phyloP scores from a whole-genome alignment of 148 eudicot genomes.

The Rhododendron molle region DNA sequence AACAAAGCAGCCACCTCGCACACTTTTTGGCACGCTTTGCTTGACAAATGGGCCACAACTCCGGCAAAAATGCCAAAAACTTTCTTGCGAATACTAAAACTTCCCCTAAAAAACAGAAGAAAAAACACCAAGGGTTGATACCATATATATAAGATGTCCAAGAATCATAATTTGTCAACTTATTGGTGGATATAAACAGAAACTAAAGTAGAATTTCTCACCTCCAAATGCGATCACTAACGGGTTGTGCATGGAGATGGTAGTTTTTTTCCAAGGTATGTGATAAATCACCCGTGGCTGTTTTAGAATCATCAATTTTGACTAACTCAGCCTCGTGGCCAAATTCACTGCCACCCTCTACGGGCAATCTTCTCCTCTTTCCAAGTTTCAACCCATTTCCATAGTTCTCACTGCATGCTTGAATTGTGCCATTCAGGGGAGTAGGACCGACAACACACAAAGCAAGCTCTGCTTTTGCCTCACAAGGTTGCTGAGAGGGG shows the following conservation, averaged over 20 bases:
- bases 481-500: constrained; percentile 1
- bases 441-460: neutral
- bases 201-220: constrained; percentile 16
- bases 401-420: neutral
- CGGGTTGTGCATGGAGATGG: constrained; percentile 33
- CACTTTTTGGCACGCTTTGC: constrained; percentile 43
- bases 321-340: neutral
- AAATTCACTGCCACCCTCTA: constrained; percentile 1
- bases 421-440: neutral
- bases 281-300: constrained; percentile 7
- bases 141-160: neutral
- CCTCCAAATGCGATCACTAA: constrained; percentile 48
- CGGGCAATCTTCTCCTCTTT: neutral
- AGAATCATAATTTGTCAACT: neutral
- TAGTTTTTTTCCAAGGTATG: neutral
- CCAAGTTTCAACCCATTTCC: neutral
- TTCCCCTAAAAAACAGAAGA: constrained; percentile 39
- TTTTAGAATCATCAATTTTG: constrained; percentile 8
- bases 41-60: constrained; percentile 49
- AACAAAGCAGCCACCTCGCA: constrained; percentile 32
- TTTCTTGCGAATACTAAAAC: constrained; percentile 26
- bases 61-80: constrained; percentile 24
- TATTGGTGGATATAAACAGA: neutral
- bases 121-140: neutral
- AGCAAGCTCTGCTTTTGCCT: neutral